Evolutionary conservation across 176 grass and related monocot genomes (phyloP), one percentile per base, ranked within the genome.

Genomic region (Musa beccarii): DNA sequence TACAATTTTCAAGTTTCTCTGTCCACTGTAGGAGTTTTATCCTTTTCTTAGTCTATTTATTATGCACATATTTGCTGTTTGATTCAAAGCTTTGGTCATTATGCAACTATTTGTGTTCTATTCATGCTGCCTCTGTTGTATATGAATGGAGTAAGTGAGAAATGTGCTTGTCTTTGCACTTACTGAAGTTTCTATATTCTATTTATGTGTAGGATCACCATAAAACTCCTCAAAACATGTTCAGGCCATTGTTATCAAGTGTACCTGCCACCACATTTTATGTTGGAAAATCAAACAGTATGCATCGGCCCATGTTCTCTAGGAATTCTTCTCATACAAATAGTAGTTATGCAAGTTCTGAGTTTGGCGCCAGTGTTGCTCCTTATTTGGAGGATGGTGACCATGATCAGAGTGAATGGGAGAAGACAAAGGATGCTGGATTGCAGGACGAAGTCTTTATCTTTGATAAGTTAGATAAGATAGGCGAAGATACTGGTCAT

Each of bases 171-270:
- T 43, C 34, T 43, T 43, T 43, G 34, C 34, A 43, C 34, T 43
- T 43, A 43, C 34, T 43, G 34, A 43, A 43, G 28, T 43, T 43
- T 43, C 34, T 43, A 43, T 43, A 43, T 62, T 62, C 20, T 57
- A 6, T 62, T 62, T 19, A 56, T 92, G 81, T 68, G 23, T 82
- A 96, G 95, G 95, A 93, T 78, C 90, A 93, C 53, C 86, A 73
- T 49, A 98, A 93, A 85, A 74, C 79, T 73, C 95, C 90, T 34
- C 86, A 89, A 71, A 86, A 93, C 81, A 98, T 88, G 84, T 98
- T 98, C 73, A 86, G 95, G 24, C 86, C 95, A 85, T 84, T 98
- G 64, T 79, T 98, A 67, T 98, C 95, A 76, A 87, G 86, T 87
- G 88, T 89, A 28, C 95, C 95, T 72, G 69, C 82, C 53, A 83